A percentile compares a stretch with the other conserved stretches of the same genome.
Conservation (phyloP, 2,329 filamentous ascomycete genomes). For the Lecanicillium sp. region DNA sequence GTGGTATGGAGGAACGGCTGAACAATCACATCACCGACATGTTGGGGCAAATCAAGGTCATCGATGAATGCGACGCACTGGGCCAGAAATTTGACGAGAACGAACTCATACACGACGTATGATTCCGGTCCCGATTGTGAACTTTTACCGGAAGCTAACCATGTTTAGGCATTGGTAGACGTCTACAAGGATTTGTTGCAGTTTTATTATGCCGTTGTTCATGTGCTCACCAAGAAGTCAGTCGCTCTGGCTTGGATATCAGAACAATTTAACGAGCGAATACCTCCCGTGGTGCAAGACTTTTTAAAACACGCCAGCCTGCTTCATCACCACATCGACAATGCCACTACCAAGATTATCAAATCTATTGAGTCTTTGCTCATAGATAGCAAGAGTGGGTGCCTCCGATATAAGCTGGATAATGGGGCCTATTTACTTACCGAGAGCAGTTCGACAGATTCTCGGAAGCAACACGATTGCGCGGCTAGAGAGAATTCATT, state of each 20-base stretch:
- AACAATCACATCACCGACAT: not conserved
- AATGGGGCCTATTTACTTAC: not conserved
- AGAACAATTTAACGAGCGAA: slow-evolving; percentile 9
- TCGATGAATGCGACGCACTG: slow-evolving; percentile 1
- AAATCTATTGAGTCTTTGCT: not conserved
- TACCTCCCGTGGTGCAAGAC: slow-evolving; percentile 1
- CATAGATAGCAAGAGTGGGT: not conserved
- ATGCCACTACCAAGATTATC: not conserved
- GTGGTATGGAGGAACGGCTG: not conserved
- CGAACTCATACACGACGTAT: slow-evolving; percentile 4
- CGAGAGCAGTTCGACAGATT: not conserved
- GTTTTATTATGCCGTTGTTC: not conserved
- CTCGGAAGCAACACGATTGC: not conserved
- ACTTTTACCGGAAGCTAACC: not conserved
- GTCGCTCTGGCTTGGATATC: slow-evolving; percentile 3
- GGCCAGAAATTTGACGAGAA: not conserved
- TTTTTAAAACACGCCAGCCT: slow-evolving; percentile 1
- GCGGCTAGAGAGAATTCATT: not conserved
- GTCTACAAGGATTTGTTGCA: slow-evolving; percentile 4
- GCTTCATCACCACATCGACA: slow-evolving; percentile 4
- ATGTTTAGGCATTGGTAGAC: not conserved
- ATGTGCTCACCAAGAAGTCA: not conserved
- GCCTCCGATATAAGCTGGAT: too few species aligned
- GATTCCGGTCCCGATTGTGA: not conserved
- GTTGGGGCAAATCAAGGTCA: slow-evolving; percentile 2